These are phyloP conservation scores for Mortierella sp. DNA, from an alignment of 371 early-diverging fungal genomes.

Conservation along the genomic window DNA sequence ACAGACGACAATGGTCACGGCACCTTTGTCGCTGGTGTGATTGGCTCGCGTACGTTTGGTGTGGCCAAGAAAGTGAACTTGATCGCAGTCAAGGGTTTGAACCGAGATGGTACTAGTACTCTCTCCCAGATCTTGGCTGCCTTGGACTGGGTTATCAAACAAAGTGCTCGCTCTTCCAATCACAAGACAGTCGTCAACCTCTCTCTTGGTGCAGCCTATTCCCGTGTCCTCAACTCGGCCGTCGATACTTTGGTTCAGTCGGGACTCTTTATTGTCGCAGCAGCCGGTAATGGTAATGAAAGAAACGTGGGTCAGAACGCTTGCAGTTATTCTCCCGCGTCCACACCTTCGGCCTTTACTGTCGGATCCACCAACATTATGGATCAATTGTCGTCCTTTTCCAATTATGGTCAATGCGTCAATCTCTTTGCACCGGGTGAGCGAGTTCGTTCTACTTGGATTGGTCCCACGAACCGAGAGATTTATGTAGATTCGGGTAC, in stretches of 20 bases:
- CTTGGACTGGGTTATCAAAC: conserved; percentile 55
- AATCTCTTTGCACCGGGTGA: conserved; percentile 73
- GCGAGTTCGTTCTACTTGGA: conserved; percentile 61
- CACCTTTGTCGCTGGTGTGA: conserved; percentile 70
- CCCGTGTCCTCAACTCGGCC: conserved; percentile 62
- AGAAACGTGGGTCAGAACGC: conserved; percentile 64
- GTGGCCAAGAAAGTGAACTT: conserved; percentile 76
- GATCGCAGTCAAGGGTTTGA: conserved; percentile 71
- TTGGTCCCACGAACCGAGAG: conserved; percentile 51
- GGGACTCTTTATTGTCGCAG: conserved; percentile 66
- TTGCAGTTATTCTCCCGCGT: conserved; percentile 74
- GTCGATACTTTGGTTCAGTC: conserved; percentile 55
- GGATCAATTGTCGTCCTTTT: conserved; percentile 74
- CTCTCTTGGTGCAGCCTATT: conserved; percentile 53
- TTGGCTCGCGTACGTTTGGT: conserved; percentile 72
- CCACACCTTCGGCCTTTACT: conserved; percentile 62
- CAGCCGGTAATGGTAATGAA: conserved; percentile 73
- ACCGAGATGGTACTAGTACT: conserved; percentile 55
- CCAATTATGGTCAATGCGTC: conserved; percentile 82
- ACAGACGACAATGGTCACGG: conserved; percentile 71
- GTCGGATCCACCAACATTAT: conserved; percentile 71
- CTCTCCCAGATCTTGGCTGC: conserved; percentile 52
- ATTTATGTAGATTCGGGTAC: conserved; percentile 78
- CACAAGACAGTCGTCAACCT: conserved; percentile 48
- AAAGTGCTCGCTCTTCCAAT: conserved; percentile 33